These are phyloP conservation scores for Plasmodium ovale DNA, from an alignment of 169 alveolate genomes.

Conservation along the genomic window DNA sequence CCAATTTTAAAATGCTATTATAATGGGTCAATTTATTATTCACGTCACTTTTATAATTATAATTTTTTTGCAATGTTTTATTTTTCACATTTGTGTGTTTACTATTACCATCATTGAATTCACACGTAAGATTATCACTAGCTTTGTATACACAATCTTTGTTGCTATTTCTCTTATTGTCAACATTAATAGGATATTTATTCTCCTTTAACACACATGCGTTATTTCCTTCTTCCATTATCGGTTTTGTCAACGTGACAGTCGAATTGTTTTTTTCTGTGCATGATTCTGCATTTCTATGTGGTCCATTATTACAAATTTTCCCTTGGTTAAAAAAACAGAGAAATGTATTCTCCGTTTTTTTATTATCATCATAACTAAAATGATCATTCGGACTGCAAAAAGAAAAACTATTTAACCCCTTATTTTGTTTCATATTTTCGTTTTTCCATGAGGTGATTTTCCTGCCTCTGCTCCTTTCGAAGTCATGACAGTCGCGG, in stretches of 20 bases:
- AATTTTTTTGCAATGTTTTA: not conserved
- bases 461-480: not conserved
- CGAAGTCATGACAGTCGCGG: not conserved
- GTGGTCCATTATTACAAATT: not conserved
- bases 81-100: not conserved
- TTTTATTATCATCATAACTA: not conserved
- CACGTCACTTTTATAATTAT: not conserved
- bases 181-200: not conserved
- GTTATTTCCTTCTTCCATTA: not conserved
- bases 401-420: not conserved
- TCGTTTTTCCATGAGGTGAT: not conserved
- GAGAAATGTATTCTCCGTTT: conserved; percentile 23
- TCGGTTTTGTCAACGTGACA: not conserved
- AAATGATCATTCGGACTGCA: not conserved
- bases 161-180: not conserved
- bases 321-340: not conserved
- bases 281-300: not conserved
- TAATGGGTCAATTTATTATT: not conserved
- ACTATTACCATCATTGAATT: not conserved
- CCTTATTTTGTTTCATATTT: not conserved
- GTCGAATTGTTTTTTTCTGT: not conserved
- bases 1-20: not conserved
- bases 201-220: not conserved
- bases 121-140: not conserved
- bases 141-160: not conserved